Evolutionary conservation across 192 early-diverging fungal species (phyloP), one percentile per base, ranked within the genome.

Genomic region (Pilaira anomala): DNA sequence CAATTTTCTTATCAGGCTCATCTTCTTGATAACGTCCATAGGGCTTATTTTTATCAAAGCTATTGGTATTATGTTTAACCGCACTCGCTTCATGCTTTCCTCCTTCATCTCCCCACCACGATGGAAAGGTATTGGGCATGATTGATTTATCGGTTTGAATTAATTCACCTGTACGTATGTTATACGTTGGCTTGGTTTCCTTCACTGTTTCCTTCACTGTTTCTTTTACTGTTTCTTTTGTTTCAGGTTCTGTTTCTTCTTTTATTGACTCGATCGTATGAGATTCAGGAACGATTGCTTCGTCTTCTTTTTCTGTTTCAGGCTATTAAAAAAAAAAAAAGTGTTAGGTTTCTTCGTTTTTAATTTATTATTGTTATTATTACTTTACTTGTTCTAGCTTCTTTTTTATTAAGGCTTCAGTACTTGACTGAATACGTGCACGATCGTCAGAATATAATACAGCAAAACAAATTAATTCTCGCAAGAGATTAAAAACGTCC

Each of bases 401-500:
- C 19, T 62, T 62, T 22, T 41, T 24, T 4, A 52, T 19, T 21
- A 63, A 39, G 33, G 50, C 62, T 11, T n/a, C 9, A 4, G 62
- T 50, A 7, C 21, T 52, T n/a, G 62, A 50, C 11, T 21, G 14
- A 16, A 63, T 63, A 22, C 62, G 39, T 40, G 50, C 48, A 7
- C 71, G 65, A 51, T 73, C 71, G 24, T 67, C 63, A 8, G 73
- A 65, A 63, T 75, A 75, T 13, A 75, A 44, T 2, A 75, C 73
- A 28, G 67, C 73, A 56, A 75, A 75, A 45, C 67, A 69, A 36
- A 75, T 67, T 18, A 75, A 68, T 48, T 75, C 73, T 36, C 55
- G 48, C 16, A 75, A 40, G 12, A 75, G 36, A 30, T 65, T 61
- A 41, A 75, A 75, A 11, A 42, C 36, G 16, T 75, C 73, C 26